Evolutionary conservation across 2,329 filamentous ascomycete genomes (phyloP).

Genomic region (Colletotrichum paranaense): DNA sequence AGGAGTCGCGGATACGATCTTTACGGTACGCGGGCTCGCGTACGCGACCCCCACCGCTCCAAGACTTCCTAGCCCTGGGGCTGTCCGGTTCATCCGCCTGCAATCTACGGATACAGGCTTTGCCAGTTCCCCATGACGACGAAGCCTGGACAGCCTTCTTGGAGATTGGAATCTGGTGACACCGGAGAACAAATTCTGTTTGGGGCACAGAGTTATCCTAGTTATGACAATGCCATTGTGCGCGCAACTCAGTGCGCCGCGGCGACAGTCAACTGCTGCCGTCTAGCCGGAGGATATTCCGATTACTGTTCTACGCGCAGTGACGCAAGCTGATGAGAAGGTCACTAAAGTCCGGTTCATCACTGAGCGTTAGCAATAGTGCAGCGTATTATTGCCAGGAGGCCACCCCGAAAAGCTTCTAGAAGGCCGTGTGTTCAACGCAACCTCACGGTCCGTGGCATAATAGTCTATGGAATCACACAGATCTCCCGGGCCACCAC

Average conservation of each 20-base stretch:
- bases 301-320: background rate
- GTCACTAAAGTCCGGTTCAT: background rate
- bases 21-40: slow-evolving; percentile 7
- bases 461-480: background rate
- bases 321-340: background rate
- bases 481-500: slow-evolving; percentile 2
- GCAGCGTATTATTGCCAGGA: background rate
- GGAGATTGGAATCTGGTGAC: background rate
- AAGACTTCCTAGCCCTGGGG: slow-evolving; percentile 6
- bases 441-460: background rate
- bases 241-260: background rate
- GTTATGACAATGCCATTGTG: background rate
- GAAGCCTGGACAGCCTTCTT: background rate
- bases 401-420: background rate
- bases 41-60: slow-evolving; percentile 1
- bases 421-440: background rate
- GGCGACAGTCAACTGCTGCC: background rate
- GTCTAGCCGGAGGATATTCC: background rate
- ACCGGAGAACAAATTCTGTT: background rate
- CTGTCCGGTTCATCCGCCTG: slow-evolving; percentile 19
- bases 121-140: background rate
- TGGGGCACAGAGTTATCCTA: background rate
- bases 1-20: slow-evolving; percentile 16
- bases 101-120: background rate
- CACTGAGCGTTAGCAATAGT: background rate